Conservation (phyloP, 306 rosid genomes). For the Rosa multiflora region DNA sequence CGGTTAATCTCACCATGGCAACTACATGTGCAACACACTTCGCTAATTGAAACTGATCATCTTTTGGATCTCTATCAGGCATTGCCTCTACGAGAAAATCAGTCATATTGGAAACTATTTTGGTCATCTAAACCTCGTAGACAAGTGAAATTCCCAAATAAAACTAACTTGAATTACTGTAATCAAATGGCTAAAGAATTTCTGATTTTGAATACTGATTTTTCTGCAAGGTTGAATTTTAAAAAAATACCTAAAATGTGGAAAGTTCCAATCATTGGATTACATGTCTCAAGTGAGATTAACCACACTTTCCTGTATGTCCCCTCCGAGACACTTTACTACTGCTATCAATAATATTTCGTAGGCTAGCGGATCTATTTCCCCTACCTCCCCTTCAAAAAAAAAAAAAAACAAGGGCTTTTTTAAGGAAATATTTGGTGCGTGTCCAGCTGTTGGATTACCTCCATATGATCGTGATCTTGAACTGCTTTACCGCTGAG, state of each 20-base stretch:
- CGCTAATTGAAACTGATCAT: background rate
- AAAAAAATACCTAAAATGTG: background rate
- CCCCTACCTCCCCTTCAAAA: too few relatives aligned
- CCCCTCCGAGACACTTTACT: too few relatives aligned
- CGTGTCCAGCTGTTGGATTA: constrained; percentile 10
- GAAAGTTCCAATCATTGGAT: background rate
- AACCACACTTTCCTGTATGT: background rate
- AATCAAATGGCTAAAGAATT: background rate
- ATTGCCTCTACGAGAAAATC: background rate
- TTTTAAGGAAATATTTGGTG: background rate
- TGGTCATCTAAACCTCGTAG: background rate
- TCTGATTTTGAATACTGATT: background rate
- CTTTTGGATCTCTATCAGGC: background rate
- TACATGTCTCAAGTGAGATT: background rate
- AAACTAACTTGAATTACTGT: background rate
- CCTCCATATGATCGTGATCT: constrained; percentile 50
- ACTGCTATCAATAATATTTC: too few relatives aligned
- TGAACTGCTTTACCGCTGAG: constrained; percentile 25
- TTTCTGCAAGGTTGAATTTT: background rate
- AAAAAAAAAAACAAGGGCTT: background rate
- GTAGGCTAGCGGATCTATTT: too few relatives aligned
- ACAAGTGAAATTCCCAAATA: background rate
- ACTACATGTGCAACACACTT: background rate
- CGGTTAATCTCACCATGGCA: background rate
- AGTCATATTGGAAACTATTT: background rate